A percentile compares a stretch with the other conserved stretches of the same genome.
These are phyloP conservation scores for Yarrowia keelungensis DNA, from an alignment of 805 yeast species.

Conservation along the genomic window DNA sequence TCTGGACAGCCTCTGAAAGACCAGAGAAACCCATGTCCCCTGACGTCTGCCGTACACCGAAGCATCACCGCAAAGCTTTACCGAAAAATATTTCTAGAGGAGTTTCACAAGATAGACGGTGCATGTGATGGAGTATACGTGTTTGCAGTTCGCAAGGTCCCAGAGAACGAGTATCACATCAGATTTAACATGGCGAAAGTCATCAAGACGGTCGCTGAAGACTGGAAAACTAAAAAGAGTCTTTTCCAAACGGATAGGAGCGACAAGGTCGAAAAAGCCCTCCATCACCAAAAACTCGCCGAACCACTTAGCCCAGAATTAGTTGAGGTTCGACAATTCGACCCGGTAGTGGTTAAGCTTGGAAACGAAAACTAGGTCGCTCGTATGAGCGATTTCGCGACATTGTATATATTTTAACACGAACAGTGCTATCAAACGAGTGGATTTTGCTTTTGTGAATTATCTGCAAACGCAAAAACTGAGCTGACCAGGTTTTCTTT, in stretches of 20 bases:
- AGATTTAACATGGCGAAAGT: not conserved
- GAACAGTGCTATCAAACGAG: too few relatives aligned
- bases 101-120: conserved; percentile 19
- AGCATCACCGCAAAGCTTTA: conserved; percentile 1
- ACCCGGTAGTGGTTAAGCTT: not conserved
- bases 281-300: not conserved
- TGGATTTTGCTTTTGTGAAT: too few relatives aligned
- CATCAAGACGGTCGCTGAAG: not conserved
- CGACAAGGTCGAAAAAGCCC: not conserved
- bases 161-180: not conserved
- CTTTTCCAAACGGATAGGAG: not conserved
- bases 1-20: not conserved
- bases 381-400: too few relatives aligned
- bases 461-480: too few relatives aligned
- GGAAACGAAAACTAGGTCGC: too few relatives aligned
- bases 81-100: conserved; percentile 11
- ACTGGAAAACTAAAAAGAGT: not conserved
- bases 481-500: too few relatives aligned
- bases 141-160: conserved; percentile 5
- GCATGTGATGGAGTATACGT: conserved; percentile 33
- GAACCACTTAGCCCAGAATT: conserved; percentile 7
- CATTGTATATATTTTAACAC: too few relatives aligned
- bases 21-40: not conserved
- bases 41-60: not conserved
- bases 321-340: not conserved